These are phyloP conservation scores for Castanospermum australe DNA, from an alignment of 306 rosid species.

Conservation along the genomic window DNA sequence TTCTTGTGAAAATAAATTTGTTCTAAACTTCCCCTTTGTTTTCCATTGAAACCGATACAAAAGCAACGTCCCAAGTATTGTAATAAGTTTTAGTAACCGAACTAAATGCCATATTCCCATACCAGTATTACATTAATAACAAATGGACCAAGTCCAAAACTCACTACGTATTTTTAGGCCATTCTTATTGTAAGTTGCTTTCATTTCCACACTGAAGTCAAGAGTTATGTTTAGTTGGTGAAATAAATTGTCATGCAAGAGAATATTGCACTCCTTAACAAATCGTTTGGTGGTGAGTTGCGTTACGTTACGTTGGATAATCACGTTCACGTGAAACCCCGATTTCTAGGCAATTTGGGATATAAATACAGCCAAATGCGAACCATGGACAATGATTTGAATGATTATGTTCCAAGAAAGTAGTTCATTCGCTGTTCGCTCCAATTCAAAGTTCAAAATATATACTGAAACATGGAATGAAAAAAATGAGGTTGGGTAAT, in stretches of 20 bases:
- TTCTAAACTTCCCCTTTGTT: neutral
- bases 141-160: neutral
- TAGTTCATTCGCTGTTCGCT: neutral
- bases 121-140: neutral
- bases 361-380: neutral
- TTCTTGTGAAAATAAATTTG: neutral
- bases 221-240: neutral
- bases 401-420: slow-evolving; percentile 27
- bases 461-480: neutral
- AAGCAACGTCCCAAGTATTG: neutral
- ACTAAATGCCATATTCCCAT: neutral
- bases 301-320: slow-evolving; percentile 13
- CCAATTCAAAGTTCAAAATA: neutral
- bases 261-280: neutral
- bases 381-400: neutral
- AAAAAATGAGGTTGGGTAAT: neutral
- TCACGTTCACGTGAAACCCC: slow-evolving; percentile 13
- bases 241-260: slow-evolving; percentile 6
- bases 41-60: neutral
- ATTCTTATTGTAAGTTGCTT: neutral
- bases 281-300: slow-evolving; percentile 32
- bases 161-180: neutral
- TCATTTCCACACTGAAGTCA: neutral
- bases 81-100: neutral
- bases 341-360: neutral